A percentile compares a stretch with the other conserved stretches of the same genome.
Evolutionary conservation across 345 rosid genomes (phyloP).

Genomic region (Eucalyptus polyanthemos): DNA sequence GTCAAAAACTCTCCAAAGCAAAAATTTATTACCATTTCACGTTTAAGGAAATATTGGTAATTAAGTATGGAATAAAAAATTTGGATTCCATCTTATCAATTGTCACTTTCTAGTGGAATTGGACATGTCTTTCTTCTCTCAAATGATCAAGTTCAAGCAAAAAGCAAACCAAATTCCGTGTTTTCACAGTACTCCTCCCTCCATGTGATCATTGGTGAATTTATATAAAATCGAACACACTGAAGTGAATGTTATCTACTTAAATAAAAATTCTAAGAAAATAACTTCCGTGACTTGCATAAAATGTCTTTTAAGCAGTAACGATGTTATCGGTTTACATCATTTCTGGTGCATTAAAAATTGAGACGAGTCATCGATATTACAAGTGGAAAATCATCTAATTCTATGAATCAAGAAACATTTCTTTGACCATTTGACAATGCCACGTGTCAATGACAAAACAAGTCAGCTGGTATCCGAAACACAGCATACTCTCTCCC

Average conservation of each 20-base stretch:
- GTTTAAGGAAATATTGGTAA: no score
- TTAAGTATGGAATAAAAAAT: no score
- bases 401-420: neutral
- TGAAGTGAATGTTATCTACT: neutral
- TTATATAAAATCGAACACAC: neutral
- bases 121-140: neutral
- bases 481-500: neutral
- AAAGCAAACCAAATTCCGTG: no score
- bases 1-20: no score
- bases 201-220: neutral
- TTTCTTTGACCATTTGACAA: neutral
- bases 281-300: neutral
- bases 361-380: neutral
- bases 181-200: neutral
- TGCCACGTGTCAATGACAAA: neutral
- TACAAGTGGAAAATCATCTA: neutral
- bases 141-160: neutral
- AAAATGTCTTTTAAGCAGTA: neutral
- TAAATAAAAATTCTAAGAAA: neutral
- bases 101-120: rapidly evolving
- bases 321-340: neutral
- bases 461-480: neutral
- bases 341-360: rapidly evolving
- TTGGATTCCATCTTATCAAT: neutral
- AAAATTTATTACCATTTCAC: no score